Conservation (phyloP, 2,329 filamentous ascomycete species). For the Penicillium palitans region DNA sequence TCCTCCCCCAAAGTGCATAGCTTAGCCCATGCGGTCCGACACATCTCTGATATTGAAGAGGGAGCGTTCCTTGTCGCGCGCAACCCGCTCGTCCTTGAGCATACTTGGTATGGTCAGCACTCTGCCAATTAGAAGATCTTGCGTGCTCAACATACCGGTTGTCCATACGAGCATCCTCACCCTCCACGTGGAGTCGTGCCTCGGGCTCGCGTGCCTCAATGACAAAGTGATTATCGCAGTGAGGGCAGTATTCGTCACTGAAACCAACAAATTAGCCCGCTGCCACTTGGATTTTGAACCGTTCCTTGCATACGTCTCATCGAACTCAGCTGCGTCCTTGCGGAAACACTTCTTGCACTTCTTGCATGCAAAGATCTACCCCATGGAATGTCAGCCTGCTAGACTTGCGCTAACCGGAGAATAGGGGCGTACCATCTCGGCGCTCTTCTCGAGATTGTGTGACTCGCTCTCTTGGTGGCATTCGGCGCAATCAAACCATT, state of each 20-base stretch:
- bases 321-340: constrained; percentile 87
- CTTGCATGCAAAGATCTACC: constrained; percentile 80
- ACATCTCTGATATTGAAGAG: constrained; percentile 77
- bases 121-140: neutral
- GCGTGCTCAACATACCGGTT: constrained; percentile 52
- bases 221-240: constrained; percentile 98
- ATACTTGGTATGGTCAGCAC: constrained; percentile 55
- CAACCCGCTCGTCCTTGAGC: constrained; percentile 84
- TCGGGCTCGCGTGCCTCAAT: constrained; percentile 84
- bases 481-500: constrained; percentile 98
- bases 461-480: constrained; percentile 82
- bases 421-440: constrained; percentile 68
- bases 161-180: constrained; percentile 84
- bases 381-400: constrained; percentile 24
- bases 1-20: neutral
- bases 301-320: constrained; percentile 62
- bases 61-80: constrained; percentile 58
- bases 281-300: neutral
- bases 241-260: constrained; percentile 95
- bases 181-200: constrained; percentile 80
- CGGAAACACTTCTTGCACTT: constrained; percentile 99
- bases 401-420: neutral
- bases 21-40: constrained; percentile 71
- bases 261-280: constrained; percentile 1
- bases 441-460: constrained; percentile 72